These are phyloP conservation scores for Luzula sylvatica DNA, from an alignment of 176 grass and related monocot genomes.

Conservation along the genomic window DNA sequence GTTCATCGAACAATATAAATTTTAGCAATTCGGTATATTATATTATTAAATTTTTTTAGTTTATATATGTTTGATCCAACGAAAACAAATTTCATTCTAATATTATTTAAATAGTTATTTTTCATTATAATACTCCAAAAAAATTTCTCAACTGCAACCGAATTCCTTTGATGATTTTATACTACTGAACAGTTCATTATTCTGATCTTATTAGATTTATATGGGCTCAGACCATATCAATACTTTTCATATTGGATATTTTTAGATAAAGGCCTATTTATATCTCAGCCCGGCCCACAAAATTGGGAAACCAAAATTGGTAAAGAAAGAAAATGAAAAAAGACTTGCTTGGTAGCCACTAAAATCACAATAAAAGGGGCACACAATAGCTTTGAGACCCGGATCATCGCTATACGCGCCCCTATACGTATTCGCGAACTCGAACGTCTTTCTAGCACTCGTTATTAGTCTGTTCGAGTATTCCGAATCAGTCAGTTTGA, in stretches of 20 bases:
- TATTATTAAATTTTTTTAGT: too few species aligned
- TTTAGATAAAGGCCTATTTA: not conserved
- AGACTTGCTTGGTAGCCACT: constrained; percentile 72
- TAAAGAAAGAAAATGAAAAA: constrained; percentile 11
- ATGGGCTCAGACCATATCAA: too few species aligned
- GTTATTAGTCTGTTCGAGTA: constrained; percentile 52
- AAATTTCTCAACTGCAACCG: not conserved
- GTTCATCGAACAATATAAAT: too few species aligned
- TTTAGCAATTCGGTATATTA: too few species aligned
- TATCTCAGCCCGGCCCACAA: not conserved
- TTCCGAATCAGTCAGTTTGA: constrained; percentile 36
- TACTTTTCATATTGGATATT: not conserved
- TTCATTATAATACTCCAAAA: too few species aligned
- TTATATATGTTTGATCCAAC: too few species aligned
- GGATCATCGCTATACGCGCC: constrained; percentile 86
- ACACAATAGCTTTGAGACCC: constrained; percentile 48
- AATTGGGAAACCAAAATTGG: not conserved
- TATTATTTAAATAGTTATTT: too few species aligned
- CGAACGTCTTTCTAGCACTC: constrained; percentile 43
- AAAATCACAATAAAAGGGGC: constrained; percentile 95
- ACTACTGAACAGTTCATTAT: too few species aligned
- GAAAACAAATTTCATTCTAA: too few species aligned
- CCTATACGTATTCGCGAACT: constrained; percentile 75
- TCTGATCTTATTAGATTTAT: too few species aligned
- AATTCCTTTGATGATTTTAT: too few species aligned